Evolutionary conservation across 192 early-diverging fungal species (phyloP), one percentile per base, ranked within the genome.

Genomic region (Spizellomyces punctatus): DNA sequence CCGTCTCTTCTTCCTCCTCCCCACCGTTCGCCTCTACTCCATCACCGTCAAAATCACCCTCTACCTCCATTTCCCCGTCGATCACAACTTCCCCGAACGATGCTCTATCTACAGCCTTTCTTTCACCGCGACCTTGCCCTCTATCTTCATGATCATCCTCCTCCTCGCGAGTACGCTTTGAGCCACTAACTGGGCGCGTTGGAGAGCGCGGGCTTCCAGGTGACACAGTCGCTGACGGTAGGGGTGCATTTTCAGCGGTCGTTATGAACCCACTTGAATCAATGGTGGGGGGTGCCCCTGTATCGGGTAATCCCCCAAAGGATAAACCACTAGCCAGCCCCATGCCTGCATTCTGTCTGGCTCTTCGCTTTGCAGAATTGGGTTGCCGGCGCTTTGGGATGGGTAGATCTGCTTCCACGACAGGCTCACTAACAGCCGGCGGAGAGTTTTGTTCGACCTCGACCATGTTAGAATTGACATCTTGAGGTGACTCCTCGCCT

Each of bases 351-450:
- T 10, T 36, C 63, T 63, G 62, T 41, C 71, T 47, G 4, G 46
- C 46, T 22, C 71, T 60, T 43, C 71, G 46, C 45, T 72, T 72
- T 10, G 71, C 71, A 49, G 62, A 64, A 22, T 72, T 72, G 48
- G 71, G 62, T 45, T 72, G 64, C 64, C 49, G 17, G 19, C 60
- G 16, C 36, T 42, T 36, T 36, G 10, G 64, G 44, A 14, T 16
- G n/a, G n/a, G 16, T 6, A 65, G 17, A 12, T 65, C 64, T 42
- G 64, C 6, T 55, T 27, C 46, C 44, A 61, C 27, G 27, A 36
- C 27, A 36, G 27, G 27, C 27, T 36, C 27, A 36, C 27, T 36
- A 36, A 36, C 27, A 36, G 27, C 27, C 27, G 27, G 27, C 27
- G 27, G 27, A 36, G 27, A 36, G 27, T 36, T 9, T 22, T 10